Evolutionary conservation across 768 basidiomycete genomes (phyloP).

Genomic region (Leucocoprinus sp.): DNA sequence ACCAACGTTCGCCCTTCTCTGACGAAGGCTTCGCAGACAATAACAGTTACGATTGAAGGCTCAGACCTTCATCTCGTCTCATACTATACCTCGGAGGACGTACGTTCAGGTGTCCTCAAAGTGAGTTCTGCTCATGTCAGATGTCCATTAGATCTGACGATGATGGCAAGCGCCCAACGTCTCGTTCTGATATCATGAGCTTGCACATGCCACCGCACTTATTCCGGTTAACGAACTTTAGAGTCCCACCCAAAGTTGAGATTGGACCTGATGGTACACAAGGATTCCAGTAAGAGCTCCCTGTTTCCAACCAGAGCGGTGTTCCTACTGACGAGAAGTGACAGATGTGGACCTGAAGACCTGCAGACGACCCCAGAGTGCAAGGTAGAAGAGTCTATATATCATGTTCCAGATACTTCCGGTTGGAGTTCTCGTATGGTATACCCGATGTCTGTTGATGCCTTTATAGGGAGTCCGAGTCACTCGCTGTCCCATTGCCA

Average conservation of each 20-base stretch:
- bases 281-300: slow-evolving; percentile 48
- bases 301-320: background rate
- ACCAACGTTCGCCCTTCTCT: background rate
- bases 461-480: slow-evolving; percentile 25
- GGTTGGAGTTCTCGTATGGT: slow-evolving; percentile 10
- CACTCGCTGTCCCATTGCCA: slow-evolving; percentile 19
- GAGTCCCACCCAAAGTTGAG: slow-evolving; percentile 76
- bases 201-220: slow-evolving; percentile 71
- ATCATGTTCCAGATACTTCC: slow-evolving; percentile 31
- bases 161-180: slow-evolving; percentile 48
- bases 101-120: slow-evolving; percentile 58
- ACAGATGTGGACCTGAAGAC: slow-evolving; percentile 38
- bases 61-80: slow-evolving; percentile 78
- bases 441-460: slow-evolving; percentile 21
- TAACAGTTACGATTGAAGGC: slow-evolving; percentile 72
- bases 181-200: slow-evolving; percentile 61
- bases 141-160: background rate
- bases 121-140: slow-evolving; percentile 18
- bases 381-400: slow-evolving; percentile 40
- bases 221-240: slow-evolving; percentile 73
- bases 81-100: slow-evolving; percentile 78
- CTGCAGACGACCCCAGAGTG: slow-evolving; percentile 35
- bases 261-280: slow-evolving; percentile 61
- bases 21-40: slow-evolving; percentile 44
- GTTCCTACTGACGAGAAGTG: slow-evolving; percentile 11